Conservation (phyloP, 2,329 filamentous ascomycete genomes). For the Trichoderma sp. region DNA sequence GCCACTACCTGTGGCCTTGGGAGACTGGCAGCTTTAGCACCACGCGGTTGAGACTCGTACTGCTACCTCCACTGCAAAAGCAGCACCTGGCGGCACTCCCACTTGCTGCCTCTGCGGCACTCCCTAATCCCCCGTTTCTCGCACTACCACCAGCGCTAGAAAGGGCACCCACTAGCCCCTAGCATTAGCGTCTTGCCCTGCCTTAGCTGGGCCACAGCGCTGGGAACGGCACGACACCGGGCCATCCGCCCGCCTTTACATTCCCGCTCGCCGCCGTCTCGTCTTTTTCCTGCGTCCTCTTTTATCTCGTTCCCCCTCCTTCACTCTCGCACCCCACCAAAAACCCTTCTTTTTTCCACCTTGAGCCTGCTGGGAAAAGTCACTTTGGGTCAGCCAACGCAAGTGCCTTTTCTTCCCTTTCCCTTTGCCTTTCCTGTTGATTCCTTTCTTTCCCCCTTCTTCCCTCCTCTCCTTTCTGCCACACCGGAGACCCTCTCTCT, state of each 20-base stretch:
- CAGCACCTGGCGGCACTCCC: neutral
- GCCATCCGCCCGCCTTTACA: conserved; percentile 40
- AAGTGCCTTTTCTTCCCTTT: neutral
- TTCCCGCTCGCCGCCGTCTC: conserved; percentile 34
- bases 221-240: conserved; percentile 44
- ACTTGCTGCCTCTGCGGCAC: neutral
- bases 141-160: conserved; percentile 22
- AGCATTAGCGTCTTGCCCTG: conserved; percentile 23
- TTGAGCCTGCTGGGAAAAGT: conserved; percentile 5
- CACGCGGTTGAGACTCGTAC: neutral
- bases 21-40: neutral
- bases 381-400: conserved; percentile 3
- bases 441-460: neutral
- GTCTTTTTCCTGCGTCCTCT: conserved; percentile 21
- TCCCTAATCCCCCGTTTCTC: conserved; percentile 8
- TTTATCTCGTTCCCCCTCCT: conserved; percentile 21
- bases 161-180: conserved; percentile 22
- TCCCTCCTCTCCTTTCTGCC: neutral
- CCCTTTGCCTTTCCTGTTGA: neutral
- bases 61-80: neutral
- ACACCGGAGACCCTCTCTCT: neutral
- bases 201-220: conserved; percentile 34
- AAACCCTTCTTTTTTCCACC: conserved; percentile 1
- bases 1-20: neutral
- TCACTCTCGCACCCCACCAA: conserved; percentile 25